phyloP scores from a whole-genome alignment of 805 yeast species.

The Yamadazyma sp. region DNA sequence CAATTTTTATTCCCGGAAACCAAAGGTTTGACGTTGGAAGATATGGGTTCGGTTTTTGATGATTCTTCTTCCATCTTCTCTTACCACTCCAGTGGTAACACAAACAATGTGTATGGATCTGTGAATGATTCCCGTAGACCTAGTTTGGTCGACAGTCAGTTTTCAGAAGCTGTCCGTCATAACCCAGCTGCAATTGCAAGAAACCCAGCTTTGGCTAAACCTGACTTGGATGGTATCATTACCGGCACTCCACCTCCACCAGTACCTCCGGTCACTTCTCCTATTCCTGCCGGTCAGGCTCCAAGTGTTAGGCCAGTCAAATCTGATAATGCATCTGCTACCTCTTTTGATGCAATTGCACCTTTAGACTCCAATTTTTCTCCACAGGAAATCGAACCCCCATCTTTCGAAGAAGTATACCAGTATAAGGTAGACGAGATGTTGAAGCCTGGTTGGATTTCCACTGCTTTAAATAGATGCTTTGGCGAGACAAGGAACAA shows the following conservation, averaged over 20 bases:
- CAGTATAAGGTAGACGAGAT: conserved; percentile 24
- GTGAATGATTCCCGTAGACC: conserved; percentile 21
- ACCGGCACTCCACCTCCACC: conserved; percentile 29
- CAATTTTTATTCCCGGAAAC: conserved; percentile 82
- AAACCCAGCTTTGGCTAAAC: conserved; percentile 32
- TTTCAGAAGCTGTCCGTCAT: conserved; percentile 22
- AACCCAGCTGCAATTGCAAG: conserved; percentile 47
- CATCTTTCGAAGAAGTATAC: conserved; percentile 27
- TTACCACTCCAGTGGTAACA: conserved; percentile 33
- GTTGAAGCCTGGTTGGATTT: conserved; percentile 13
- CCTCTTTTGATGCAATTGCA: conserved; percentile 19
- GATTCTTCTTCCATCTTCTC: conserved; percentile 48
- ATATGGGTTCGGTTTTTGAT: conserved; percentile 88
- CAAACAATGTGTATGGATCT: conserved; percentile 18
- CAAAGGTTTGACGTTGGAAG: conserved; percentile 83
- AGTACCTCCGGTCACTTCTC: conserved; percentile 6
- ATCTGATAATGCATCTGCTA: conserved; percentile 22
- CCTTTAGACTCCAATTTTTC: conserved; percentile 21
- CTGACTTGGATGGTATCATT: conserved; percentile 32
- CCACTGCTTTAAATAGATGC: neutral
- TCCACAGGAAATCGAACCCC: conserved; percentile 38
- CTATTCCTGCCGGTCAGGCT: conserved; percentile 4
- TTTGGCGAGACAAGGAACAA: conserved; percentile 4
- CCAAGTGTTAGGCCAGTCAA: conserved; percentile 21
- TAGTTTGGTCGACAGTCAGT: conserved; percentile 14